A percentile compares a stretch with the other conserved stretches of the same genome.
Evolutionary conservation across 495 filamentous ascomycete species (phyloP).

Genomic region (Penicillium atrosanguineum): DNA sequence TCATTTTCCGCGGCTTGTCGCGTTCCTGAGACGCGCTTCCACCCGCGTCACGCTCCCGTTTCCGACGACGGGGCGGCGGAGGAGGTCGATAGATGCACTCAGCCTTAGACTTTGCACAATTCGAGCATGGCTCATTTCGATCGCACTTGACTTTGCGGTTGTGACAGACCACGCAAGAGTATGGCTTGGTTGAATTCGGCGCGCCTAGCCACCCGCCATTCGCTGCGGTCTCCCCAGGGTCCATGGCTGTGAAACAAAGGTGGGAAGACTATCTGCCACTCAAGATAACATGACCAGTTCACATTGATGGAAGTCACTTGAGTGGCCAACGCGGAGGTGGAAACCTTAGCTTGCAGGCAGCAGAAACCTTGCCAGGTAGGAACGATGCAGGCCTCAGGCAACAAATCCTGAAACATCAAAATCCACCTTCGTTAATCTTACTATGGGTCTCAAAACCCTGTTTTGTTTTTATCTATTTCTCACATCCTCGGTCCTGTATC

Average conservation of each 20-base stretch:
- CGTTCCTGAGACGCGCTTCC: conserved; percentile 41
- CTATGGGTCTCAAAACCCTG: not conserved
- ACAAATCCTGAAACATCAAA: not conserved
- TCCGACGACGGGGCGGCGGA: conserved; percentile 55
- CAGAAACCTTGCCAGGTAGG: not conserved
- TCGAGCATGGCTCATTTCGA: conserved; percentile 61
- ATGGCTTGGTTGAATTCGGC: conserved; percentile 22
- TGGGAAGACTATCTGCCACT: not conserved
- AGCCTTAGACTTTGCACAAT: conserved; percentile 57
- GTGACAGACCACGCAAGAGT: conserved; percentile 64
- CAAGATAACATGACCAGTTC: not conserved
- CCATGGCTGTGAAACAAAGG: not conserved
- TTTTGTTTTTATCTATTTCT: not conserved
- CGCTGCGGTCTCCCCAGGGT: not conserved
- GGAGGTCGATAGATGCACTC: conserved; percentile 61
- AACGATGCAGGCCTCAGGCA: not conserved
- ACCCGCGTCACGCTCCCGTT: conserved; percentile 47
- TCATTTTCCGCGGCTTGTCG: conserved; percentile 9
- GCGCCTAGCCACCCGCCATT: not conserved
- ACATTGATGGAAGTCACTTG: not conserved
- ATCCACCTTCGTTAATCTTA: not conserved
- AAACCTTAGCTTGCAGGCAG: not conserved
- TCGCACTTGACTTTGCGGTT: conserved; percentile 69
- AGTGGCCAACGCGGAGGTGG: not conserved
- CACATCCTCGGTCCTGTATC: not conserved